Percentiles rank a stretch among this genome's conserved stretches.
phyloP scores from a whole-genome alignment of 139 green algal species.

The Coelastrella sp. region DNA sequence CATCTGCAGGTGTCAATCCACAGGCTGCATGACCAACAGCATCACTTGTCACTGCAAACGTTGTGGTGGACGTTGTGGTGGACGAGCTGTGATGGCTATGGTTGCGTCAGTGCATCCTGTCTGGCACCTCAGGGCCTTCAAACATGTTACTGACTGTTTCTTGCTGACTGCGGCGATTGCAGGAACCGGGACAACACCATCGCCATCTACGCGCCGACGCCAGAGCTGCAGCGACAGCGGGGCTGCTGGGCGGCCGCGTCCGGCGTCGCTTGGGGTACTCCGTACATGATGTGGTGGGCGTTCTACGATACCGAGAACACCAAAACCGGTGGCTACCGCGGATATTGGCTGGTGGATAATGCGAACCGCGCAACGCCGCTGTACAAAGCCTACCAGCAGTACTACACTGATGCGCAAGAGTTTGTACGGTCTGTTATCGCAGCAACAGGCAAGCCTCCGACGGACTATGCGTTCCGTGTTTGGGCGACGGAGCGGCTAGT shows the following conservation, averaged over 20 bases:
- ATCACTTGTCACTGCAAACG: too few species aligned
- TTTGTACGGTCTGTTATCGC: conserved; percentile 27
- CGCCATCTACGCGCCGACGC: conserved; percentile 22
- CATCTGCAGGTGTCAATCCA: too few species aligned
- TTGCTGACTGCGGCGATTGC: too few species aligned
- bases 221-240: conserved; percentile 34
- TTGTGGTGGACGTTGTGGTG: too few species aligned
- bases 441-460: conserved; percentile 26
- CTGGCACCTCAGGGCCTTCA: too few species aligned
- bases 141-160: too few species aligned
- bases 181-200: conserved; percentile 29
- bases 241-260: conserved; percentile 26
- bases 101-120: too few species aligned
- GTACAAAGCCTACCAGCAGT: conserved; percentile 31
- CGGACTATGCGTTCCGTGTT: conserved; percentile 3
- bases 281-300: conserved; percentile 44
- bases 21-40: too few species aligned
- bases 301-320: conserved; percentile 41
- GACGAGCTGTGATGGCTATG: too few species aligned
- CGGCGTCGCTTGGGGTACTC: conserved; percentile 29
- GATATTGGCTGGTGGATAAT: conserved; percentile 46
- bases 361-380: conserved; percentile 28
- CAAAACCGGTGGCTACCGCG: conserved; percentile 12
- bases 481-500: conserved; percentile 40
- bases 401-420: conserved; percentile 22